A percentile compares a stretch with the other conserved stretches of the same genome.
These are phyloP conservation scores for Cytospora leucostoma DNA, from an alignment of 2,329 filamentous ascomycete species.

Conservation along the genomic window DNA sequence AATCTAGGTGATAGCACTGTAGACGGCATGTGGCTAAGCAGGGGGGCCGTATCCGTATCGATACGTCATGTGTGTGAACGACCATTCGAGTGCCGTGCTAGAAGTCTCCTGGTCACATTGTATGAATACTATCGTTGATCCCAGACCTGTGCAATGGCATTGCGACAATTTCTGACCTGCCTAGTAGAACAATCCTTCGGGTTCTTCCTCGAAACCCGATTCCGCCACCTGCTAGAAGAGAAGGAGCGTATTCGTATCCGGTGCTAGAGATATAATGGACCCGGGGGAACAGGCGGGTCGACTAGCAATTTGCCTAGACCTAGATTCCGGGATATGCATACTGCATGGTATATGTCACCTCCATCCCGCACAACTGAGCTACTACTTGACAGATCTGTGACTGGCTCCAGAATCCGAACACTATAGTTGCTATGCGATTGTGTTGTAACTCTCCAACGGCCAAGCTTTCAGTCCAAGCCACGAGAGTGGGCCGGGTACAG, in stretches of 20 bases:
- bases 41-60: neutral
- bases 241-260: conserved; percentile 15
- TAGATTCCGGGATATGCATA: neutral
- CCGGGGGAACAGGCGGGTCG: neutral
- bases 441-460: neutral
- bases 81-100: conserved; percentile 5
- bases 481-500: neutral
- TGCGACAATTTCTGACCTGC: neutral
- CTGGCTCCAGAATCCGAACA: neutral
- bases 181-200: neutral
- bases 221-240: neutral
- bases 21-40: neutral
- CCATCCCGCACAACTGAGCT: neutral
- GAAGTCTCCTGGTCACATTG: neutral
- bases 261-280: neutral
- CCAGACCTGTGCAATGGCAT: neutral
- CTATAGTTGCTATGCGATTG: neutral
- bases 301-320: neutral
- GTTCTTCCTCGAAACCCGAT: neutral
- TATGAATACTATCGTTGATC: neutral
- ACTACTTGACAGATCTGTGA: neutral
- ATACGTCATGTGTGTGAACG: conserved; percentile 14
- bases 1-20: neutral
- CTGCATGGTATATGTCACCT: neutral
- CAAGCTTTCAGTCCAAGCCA: neutral